phyloP scores from a whole-genome alignment of 1,284 basidiomycete genomes.

The Fomitiporia mediterranea region DNA sequence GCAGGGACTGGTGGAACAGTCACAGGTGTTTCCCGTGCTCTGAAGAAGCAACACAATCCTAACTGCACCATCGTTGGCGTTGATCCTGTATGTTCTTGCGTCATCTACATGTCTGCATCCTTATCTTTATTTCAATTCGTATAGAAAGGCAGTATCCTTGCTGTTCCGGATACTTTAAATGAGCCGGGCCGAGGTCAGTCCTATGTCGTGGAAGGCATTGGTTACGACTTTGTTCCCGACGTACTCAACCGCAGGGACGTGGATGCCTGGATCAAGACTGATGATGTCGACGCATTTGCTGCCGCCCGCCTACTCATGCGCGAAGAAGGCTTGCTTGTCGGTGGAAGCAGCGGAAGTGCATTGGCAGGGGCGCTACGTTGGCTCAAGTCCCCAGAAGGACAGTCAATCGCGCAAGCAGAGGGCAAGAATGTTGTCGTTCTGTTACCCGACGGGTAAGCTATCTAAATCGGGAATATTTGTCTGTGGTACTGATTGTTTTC shows the following conservation, averaged over 20 bases:
- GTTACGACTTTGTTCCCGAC: constrained; percentile 88
- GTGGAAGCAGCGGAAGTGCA: constrained; percentile 87
- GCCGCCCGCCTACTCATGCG: constrained; percentile 80
- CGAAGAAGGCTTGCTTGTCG: constrained; percentile 84
- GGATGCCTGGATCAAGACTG: constrained; percentile 83
- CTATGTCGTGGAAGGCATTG: constrained; percentile 93
- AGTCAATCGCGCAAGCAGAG: constrained; percentile 59
- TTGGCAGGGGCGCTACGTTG: constrained; percentile 76
- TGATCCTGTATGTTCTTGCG: constrained; percentile 70
- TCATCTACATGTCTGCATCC: background rate
- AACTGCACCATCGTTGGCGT: constrained; percentile 77
- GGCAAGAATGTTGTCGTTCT: constrained; percentile 88
- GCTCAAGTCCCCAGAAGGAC: constrained; percentile 69
- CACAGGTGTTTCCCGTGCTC: constrained; percentile 78
- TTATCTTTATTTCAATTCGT: constrained; percentile 13
- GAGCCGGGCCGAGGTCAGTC: constrained; percentile 48
- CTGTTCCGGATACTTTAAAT: constrained; percentile 64
- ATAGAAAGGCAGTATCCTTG: constrained; percentile 84
- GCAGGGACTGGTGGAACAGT: constrained; percentile 96
- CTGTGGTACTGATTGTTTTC: background rate
- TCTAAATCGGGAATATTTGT: background rate
- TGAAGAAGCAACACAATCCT: constrained; percentile 74
- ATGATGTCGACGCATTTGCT: constrained; percentile 77
- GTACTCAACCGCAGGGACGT: constrained; percentile 66
- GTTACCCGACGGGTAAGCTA: constrained; percentile 79